These are phyloP conservation scores for Suillus subalutaceus DNA, from an alignment of 768 basidiomycete genomes.

Conservation along the genomic window DNA sequence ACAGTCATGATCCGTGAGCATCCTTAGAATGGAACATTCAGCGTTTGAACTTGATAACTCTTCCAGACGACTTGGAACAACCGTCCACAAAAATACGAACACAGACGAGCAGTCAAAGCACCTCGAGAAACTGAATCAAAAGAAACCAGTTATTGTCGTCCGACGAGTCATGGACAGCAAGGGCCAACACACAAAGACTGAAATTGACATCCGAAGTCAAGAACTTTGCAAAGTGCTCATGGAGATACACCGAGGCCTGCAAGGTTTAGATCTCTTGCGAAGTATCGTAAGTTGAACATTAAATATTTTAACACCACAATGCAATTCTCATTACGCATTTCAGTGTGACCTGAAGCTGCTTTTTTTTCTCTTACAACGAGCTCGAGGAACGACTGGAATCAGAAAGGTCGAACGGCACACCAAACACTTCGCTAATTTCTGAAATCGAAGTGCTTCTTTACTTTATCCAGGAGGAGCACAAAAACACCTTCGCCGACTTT, in stretches of 20 bases:
- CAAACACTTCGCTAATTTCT: not conserved
- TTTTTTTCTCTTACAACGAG: conserved; percentile 2
- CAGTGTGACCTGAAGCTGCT: not conserved
- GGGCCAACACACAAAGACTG: not conserved
- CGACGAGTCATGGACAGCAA: not conserved
- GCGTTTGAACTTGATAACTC: not conserved
- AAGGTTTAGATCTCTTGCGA: not conserved
- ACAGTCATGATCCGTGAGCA: not conserved
- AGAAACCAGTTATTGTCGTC: not conserved
- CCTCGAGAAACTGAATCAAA: not conserved
- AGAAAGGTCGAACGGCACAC: not conserved
- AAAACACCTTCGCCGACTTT: not conserved
- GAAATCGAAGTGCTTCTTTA: not conserved
- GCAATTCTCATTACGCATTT: not conserved
- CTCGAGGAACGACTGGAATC: not conserved
- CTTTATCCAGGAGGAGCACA: not conserved
- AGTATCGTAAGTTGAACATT: not conserved
- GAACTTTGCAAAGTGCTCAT: not conserved
- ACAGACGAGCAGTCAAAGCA: not conserved
- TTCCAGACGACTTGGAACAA: not conserved
- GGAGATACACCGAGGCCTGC: not conserved
- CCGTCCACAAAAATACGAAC: not conserved
- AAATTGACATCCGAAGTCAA: conserved; percentile 2
- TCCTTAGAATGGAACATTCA: not conserved
- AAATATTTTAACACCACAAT: not conserved